Evolutionary conservation across 352 stramenopile genomes (phyloP).

Genomic region (Pythium plurisporium): DNA sequence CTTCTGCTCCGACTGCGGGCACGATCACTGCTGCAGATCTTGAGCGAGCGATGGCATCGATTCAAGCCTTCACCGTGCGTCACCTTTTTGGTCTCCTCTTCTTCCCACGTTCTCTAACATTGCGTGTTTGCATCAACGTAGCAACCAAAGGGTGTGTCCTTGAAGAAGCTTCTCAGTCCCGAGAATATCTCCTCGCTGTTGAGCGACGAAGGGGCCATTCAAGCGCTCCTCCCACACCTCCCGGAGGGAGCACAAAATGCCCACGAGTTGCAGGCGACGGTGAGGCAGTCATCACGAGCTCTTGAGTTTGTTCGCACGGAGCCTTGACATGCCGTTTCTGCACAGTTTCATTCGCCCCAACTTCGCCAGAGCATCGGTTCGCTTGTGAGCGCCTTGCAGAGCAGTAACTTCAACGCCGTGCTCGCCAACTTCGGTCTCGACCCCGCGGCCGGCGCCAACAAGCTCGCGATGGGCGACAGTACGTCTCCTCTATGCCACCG

Average conservation of each 20-base stretch:
- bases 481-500: slow-evolving; percentile 9
- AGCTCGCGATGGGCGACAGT: slow-evolving; percentile 84
- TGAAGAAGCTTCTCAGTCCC: slow-evolving; percentile 59
- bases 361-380: slow-evolving; percentile 87
- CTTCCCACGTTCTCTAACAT: not conserved
- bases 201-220: slow-evolving; percentile 50
- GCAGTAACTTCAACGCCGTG: slow-evolving; percentile 88
- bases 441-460: slow-evolving; percentile 59
- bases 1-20: slow-evolving; percentile 3
- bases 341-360: slow-evolving; percentile 74
- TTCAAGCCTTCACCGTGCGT: slow-evolving; percentile 57
- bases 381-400: slow-evolving; percentile 79
- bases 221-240: slow-evolving; percentile 62
- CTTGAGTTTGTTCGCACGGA: not conserved
- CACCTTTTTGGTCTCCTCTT: not conserved
- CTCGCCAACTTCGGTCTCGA: slow-evolving; percentile 90
- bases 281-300: slow-evolving; percentile 10
- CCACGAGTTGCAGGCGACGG: slow-evolving; percentile 71
- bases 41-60: slow-evolving; percentile 81
- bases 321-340: not conserved
- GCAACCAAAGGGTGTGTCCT: slow-evolving; percentile 53
- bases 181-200: slow-evolving; percentile 59
- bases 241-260: slow-evolving; percentile 75
- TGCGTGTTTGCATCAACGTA: slow-evolving; percentile 9
- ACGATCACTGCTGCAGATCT: slow-evolving; percentile 77